Evolutionary conservation across 129 eudicot species (phyloP).

Genomic region (Tagetes patula): DNA sequence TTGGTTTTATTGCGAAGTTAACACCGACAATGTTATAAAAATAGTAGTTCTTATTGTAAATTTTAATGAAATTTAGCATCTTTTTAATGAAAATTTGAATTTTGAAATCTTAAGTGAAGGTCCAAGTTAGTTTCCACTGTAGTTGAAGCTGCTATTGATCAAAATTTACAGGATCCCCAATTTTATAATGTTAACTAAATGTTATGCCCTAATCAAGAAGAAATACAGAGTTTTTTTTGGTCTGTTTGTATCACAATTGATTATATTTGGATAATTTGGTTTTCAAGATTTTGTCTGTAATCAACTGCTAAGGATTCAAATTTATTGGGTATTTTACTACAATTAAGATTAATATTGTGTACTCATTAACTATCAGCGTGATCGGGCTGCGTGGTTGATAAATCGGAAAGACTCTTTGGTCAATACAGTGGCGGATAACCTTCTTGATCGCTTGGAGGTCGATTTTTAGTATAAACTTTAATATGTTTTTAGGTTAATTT

Average conservation of each 20-base stretch:
- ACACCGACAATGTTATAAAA: neutral
- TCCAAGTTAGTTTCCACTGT: neutral
- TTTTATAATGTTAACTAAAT: neutral
- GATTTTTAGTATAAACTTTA: neutral
- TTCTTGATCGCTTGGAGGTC: conserved; percentile 90
- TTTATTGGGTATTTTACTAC: neutral
- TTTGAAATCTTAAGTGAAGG: neutral
- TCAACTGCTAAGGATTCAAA: neutral
- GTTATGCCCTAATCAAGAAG: neutral
- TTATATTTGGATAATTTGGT: neutral
- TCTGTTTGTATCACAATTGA: neutral
- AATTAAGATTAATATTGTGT: conserved; percentile 1
- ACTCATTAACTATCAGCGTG: conserved; percentile 45
- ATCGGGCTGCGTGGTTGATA: conserved; percentile 96
- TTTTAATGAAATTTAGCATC: neutral
- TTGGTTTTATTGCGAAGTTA: conserved; percentile 9
- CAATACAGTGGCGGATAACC: conserved; percentile 87
- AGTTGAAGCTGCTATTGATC: neutral
- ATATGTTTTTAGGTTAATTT: neutral
- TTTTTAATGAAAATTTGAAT: neutral
- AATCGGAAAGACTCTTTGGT: conserved; percentile 65
- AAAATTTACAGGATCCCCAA: conserved; percentile 14
- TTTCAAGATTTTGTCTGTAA: neutral
- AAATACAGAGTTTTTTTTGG: neutral
- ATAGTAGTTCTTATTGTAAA: too few species aligned